These are phyloP conservation scores for Zygosaccharomyces siamensis DNA, from an alignment of 805 yeast genomes.

Conservation along the genomic window DNA sequence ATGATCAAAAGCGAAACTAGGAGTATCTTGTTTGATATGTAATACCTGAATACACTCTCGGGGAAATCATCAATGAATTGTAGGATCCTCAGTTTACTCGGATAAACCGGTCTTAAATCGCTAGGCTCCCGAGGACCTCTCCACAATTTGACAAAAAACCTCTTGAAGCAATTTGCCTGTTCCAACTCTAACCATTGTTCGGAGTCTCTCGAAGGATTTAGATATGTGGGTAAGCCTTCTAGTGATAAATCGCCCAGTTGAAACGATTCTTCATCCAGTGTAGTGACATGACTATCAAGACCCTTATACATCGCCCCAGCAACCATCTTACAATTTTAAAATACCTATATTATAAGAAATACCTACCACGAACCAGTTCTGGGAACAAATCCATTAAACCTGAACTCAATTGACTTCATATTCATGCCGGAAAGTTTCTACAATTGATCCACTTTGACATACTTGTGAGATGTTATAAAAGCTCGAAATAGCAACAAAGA, in stretches of 20 bases:
- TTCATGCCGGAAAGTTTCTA: neutral
- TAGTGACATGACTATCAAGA: neutral
- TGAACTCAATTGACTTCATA: neutral
- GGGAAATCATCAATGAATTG: slow-evolving; percentile 44
- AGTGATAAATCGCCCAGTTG: slow-evolving; percentile 6
- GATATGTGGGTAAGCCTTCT: slow-evolving; percentile 1
- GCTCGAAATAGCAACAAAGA: neutral
- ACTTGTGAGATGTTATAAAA: neutral
- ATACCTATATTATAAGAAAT: neutral
- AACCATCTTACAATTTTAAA: neutral
- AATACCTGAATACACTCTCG: slow-evolving; percentile 26
- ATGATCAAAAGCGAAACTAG: slow-evolving; percentile 33
- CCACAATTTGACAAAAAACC: slow-evolving; percentile 41
- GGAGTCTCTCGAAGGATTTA: neutral
- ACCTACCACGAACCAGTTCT: neutral
- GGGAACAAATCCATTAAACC: neutral
- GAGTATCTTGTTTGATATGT: slow-evolving; percentile 28
- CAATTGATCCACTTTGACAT: neutral
- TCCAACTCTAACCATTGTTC: slow-evolving; percentile 23
- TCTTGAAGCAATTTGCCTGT: slow-evolving; percentile 13
- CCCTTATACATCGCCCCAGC: neutral
- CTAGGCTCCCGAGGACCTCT: slow-evolving; percentile 48
- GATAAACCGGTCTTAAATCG: slow-evolving; percentile 46
- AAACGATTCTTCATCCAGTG: slow-evolving; percentile 3
- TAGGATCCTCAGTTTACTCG: slow-evolving; percentile 18